These are phyloP conservation scores for Solanum lycopersicoides DNA, from an alignment of 257 asterid genomes.

Conservation along the genomic window DNA sequence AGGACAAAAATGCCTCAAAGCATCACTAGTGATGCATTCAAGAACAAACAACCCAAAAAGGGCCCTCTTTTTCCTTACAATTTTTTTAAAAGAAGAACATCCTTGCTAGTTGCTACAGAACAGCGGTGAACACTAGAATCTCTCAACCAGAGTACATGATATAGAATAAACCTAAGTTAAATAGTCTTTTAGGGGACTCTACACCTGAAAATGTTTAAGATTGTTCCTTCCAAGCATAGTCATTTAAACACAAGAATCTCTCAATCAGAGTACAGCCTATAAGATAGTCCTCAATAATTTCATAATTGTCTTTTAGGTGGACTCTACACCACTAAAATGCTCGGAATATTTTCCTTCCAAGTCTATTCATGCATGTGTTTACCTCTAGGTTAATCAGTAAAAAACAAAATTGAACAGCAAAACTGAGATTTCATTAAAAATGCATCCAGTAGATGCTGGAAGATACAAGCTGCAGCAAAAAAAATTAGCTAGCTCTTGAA, in stretches of 20 bases:
- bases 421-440: background rate
- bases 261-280: background rate
- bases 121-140: background rate
- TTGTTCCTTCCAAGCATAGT: background rate
- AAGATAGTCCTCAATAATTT: background rate
- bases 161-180: background rate
- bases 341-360: background rate
- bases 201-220: background rate
- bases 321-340: background rate
- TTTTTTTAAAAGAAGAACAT: background rate
- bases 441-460: background rate
- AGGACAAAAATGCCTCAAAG: background rate
- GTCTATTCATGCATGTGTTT: background rate
- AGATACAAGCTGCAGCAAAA: background rate
- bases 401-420: background rate
- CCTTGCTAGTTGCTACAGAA: background rate
- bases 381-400: background rate
- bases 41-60: background rate
- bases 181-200: background rate
- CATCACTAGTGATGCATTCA: background rate
- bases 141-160: background rate
- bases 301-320: background rate
- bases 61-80: background rate
- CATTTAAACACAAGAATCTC: background rate
- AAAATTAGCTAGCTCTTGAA: background rate